A percentile compares a stretch with the other conserved stretches of the same genome.
phyloP scores from a whole-genome alignment of 169 alveolate genomes.

The Eimeria necatrix region DNA sequence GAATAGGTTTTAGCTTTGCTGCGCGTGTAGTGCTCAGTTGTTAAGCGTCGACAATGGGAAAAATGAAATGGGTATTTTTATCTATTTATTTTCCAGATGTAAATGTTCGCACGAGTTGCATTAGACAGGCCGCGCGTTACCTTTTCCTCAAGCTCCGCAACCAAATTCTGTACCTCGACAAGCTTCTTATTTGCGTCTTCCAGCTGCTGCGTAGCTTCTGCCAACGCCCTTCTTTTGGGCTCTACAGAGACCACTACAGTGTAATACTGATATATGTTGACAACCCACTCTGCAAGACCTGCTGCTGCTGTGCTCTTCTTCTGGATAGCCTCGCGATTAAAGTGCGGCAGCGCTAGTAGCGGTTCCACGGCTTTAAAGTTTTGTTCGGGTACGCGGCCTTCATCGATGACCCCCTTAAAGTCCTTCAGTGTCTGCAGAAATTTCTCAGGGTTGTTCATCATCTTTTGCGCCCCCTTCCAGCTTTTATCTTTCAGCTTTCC shows the following conservation, averaged over 20 bases:
- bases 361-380: slow-evolving; percentile 92
- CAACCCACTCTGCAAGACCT: slow-evolving; percentile 90
- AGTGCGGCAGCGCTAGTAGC: slow-evolving; percentile 90
- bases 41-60: too few relatives aligned
- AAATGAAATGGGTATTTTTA: too few relatives aligned
- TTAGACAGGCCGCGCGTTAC: slow-evolving; percentile 13
- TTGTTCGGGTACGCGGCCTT: slow-evolving; percentile 91
- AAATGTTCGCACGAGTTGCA: background rate
- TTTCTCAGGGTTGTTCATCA: slow-evolving; percentile 96
- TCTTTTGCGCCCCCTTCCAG: slow-evolving; percentile 97
- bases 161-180: slow-evolving; percentile 90
- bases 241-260: slow-evolving; percentile 96
- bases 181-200: slow-evolving; percentile 93
- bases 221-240: slow-evolving; percentile 96
- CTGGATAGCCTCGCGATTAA: slow-evolving; percentile 94
- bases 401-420: slow-evolving; percentile 94
- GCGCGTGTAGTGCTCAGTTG: too few relatives aligned
- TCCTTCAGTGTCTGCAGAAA: slow-evolving; percentile 92
- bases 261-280: slow-evolving; percentile 95
- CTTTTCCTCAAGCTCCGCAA: slow-evolving; percentile 88
- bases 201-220: slow-evolving; percentile 95
- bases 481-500: slow-evolving; percentile 94
- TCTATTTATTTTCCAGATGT: too few relatives aligned
- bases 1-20: too few relatives aligned
- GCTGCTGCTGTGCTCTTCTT: slow-evolving; percentile 96